A percentile compares a stretch with the other conserved stretches of the same genome.
Evolutionary conservation across 768 basidiomycete genomes (phyloP).

Genomic region (Cystobasidium onofrii): DNA sequence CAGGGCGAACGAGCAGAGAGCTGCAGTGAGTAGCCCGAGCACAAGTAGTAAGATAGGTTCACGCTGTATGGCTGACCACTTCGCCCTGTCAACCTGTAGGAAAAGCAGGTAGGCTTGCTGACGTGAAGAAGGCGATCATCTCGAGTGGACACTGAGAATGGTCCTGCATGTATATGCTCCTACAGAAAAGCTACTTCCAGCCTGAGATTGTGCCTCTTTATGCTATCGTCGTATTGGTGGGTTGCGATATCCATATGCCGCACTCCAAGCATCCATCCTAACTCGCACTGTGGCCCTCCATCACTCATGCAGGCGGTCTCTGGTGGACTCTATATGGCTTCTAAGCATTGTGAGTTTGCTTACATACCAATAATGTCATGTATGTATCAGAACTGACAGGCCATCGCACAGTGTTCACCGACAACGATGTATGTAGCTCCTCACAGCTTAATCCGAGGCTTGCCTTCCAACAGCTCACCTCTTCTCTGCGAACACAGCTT

Average conservation of each 20-base stretch:
- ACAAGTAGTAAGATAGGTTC: too few relatives aligned
- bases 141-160: too few relatives aligned
- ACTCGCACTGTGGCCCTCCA: too few relatives aligned
- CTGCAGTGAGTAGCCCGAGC: not conserved
- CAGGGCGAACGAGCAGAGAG: not conserved
- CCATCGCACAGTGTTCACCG: not conserved
- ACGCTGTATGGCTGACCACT: too few relatives aligned
- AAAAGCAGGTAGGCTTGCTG: not conserved
- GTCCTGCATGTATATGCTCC: too few relatives aligned
- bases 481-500: not conserved
- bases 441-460: too few relatives aligned
- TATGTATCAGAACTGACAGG: too few relatives aligned
- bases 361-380: too few relatives aligned
- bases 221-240: constrained; percentile 15
- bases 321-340: not conserved
- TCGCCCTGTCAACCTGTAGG: not conserved
- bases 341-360: constrained; percentile 16
- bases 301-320: constrained; percentile 5
- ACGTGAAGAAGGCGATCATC: too few relatives aligned
- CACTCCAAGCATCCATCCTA: too few relatives aligned
- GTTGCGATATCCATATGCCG: not conserved
- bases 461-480: not conserved
- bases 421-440: constrained; percentile 31
- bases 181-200: constrained; percentile 11
- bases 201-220: constrained; percentile 24